Evolutionary conservation across 116 monocot genomes (phyloP), one percentile per base, ranked within the genome.

Genomic region (Dioscorea cayenensis): DNA sequence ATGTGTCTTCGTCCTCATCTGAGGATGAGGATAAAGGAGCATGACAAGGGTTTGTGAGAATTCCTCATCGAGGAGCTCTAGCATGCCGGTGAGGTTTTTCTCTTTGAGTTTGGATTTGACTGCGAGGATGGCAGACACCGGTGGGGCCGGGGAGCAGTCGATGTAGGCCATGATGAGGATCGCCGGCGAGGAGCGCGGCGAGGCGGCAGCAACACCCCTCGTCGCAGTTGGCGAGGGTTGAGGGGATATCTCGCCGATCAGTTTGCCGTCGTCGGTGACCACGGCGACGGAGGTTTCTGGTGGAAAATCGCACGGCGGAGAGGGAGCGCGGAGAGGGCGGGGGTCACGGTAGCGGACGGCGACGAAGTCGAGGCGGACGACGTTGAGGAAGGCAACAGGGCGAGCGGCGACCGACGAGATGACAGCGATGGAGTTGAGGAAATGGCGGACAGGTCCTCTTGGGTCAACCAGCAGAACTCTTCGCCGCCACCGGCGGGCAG

Each of bases 231-330:
- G 95, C 74, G 51, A 95, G 79, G 7, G 87, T 68, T 10, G 76
- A 61, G 5, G 87, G 59, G 87, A 87, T 64, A 95, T 83, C 76
- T 95, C 95, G n/a, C 95, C 92, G 36, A 87, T 71, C 59, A 95
- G 81, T 32, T 78, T 77, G 67, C 81, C 76, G 51, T 80, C 85
- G 51, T 74, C 78, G 38, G 85, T 69, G 73, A 85, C 65, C 37
- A 95, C 87, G 28, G 89, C 95, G 38, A 95, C 80, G 37, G 95
- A 80, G 20, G 92, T 82, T 36, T n/a, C n/a, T 85, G 72, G 20
- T 59, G 55, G 20, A 50, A 20, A 28, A 87, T 49, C 60, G 89
- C 89, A 51, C 72, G 68, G 63, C 73, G 70, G 51, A 95, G 89
- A 14, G 84, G 82, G 17, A 89, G 67, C 21, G 83, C 85, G 58